These are phyloP conservation scores for Yamadazyma membranifaciens DNA, from an alignment of 1,139 yeast genomes.

Conservation along the genomic window DNA sequence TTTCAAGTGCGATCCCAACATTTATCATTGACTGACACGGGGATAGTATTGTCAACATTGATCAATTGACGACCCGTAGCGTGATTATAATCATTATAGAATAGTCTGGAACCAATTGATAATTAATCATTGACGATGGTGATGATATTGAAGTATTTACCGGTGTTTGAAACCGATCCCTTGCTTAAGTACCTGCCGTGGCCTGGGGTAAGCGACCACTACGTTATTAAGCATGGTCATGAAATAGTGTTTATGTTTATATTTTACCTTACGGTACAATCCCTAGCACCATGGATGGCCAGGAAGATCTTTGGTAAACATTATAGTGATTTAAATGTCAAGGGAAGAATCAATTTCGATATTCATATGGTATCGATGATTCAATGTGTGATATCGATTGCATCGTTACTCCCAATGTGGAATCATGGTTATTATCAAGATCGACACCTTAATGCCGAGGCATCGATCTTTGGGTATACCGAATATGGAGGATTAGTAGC, in stretches of 20 bases:
- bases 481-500: conserved; percentile 74
- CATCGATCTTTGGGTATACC: conserved; percentile 59
- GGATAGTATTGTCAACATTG: neutral
- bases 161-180: conserved; percentile 28
- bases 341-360: conserved; percentile 69
- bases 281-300: conserved; percentile 38
- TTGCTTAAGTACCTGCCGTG: too few species aligned
- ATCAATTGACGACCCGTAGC: too few species aligned
- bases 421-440: conserved; percentile 46
- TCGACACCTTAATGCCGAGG: conserved; percentile 40
- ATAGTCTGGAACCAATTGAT: too few species aligned
- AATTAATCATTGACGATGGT: too few species aligned
- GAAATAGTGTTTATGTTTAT: conserved; percentile 42
- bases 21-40: neutral
- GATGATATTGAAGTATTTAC: neutral
- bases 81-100: too few species aligned
- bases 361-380: conserved; percentile 88
- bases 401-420: conserved; percentile 58
- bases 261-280: conserved; percentile 39
- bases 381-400: conserved; percentile 64
- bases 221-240: conserved; percentile 51
- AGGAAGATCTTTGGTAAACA: conserved; percentile 37
- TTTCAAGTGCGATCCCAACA: neutral
- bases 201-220: too few species aligned
- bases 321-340: conserved; percentile 47